phyloP scores from a whole-genome alignment of 257 asterid species.

The Gardenia jasminoides region DNA sequence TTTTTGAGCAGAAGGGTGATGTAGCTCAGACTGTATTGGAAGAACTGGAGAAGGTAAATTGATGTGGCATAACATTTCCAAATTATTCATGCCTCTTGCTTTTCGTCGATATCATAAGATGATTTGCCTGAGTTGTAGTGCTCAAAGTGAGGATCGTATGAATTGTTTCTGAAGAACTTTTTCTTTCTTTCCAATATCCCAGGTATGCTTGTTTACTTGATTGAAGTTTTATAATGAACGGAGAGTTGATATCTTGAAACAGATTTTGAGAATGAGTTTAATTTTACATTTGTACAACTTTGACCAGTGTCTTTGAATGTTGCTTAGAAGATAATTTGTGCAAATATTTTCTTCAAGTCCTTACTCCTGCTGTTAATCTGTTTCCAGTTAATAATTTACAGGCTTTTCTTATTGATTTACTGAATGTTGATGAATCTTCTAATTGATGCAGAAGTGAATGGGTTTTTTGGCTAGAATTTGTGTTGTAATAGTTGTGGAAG shows the following conservation, averaged over 20 bases:
- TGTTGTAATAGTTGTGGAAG: background rate
- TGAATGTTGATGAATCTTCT: background rate
- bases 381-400: background rate
- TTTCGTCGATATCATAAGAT: background rate
- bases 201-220: background rate
- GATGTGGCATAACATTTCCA: background rate
- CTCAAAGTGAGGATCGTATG: background rate
- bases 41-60: slow-evolving; percentile 90
- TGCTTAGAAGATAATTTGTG: background rate
- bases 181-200: background rate
- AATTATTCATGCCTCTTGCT: background rate
- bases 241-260: background rate
- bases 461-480: background rate
- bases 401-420: background rate
- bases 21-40: slow-evolving; percentile 90
- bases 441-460: background rate
- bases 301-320: background rate
- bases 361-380: background rate
- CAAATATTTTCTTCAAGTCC: background rate
- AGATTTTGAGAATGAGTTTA: background rate
- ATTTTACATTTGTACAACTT: background rate
- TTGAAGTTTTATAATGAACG: background rate
- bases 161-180: background rate
- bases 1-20: slow-evolving; percentile 92
- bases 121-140: background rate